Conservation (phyloP, 176 grass and related monocot genomes). For the Avena atlantica region DNA sequence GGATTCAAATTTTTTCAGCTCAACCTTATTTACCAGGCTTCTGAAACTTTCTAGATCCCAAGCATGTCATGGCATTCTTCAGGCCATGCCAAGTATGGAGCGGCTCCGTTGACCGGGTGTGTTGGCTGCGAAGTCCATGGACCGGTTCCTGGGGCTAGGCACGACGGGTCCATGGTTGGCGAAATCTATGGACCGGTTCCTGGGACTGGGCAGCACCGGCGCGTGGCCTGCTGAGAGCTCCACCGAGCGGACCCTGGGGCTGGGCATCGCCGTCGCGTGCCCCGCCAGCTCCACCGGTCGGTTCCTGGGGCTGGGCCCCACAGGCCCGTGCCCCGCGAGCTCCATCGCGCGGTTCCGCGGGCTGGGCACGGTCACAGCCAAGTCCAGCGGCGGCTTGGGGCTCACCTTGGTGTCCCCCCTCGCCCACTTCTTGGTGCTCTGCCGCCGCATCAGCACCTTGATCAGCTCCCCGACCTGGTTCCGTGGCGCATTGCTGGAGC, state of each 20-base stretch:
- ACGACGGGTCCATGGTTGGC: not conserved
- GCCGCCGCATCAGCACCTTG: slow-evolving; percentile 49
- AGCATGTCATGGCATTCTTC: not conserved
- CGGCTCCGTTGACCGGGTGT: slow-evolving; percentile 33
- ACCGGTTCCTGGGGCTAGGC: slow-evolving; percentile 40
- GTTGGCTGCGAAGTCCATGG: slow-evolving; percentile 31
- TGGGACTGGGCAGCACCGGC: not conserved
- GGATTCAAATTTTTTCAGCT: too few relatives aligned
- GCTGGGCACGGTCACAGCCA: slow-evolving; percentile 17
- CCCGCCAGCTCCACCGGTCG: slow-evolving; percentile 5
- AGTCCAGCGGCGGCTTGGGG: slow-evolving; percentile 32
- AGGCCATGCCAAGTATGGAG: slow-evolving; percentile 43
- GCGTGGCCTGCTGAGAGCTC: not conserved
- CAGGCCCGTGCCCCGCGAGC: slow-evolving; percentile 6
- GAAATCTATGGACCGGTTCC: slow-evolving; percentile 35
- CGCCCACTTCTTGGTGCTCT: slow-evolving; percentile 47
- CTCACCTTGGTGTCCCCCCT: slow-evolving; percentile 34
- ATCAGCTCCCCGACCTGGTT: slow-evolving; percentile 40
- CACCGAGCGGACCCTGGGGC: slow-evolving; percentile 30
- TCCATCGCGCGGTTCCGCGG: slow-evolving; percentile 44
- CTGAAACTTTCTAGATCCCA: too few relatives aligned
- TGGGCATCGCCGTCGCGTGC: slow-evolving; percentile 1
- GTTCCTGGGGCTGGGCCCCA: slow-evolving; percentile 32
- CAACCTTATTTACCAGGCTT: too few relatives aligned
- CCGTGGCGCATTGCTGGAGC: not conserved